A percentile compares a stretch with the other conserved stretches of the same genome.
Evolutionary conservation across 2,329 filamentous ascomycete species (phyloP).

Genomic region (Pseudomassariella vexata): DNA sequence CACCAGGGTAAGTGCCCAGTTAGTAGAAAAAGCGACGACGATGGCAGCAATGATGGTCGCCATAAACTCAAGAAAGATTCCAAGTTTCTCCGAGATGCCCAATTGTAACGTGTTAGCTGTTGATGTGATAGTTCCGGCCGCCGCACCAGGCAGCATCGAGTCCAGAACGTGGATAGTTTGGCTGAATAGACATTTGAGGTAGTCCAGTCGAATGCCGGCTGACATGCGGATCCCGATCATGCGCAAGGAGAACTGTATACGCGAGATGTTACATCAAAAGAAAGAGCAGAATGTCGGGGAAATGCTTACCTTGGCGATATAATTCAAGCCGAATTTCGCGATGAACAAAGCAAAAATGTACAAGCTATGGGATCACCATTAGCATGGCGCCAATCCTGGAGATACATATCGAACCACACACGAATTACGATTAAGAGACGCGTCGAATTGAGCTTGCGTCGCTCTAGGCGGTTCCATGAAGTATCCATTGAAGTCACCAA

Average conservation of each 20-base stretch:
- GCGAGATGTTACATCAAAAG: no score
- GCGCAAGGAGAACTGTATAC: constrained; percentile 47
- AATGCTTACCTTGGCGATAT: constrained; percentile 51
- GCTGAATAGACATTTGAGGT: constrained; percentile 56
- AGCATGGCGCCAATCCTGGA: constrained; percentile 3
- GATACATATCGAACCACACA: constrained; percentile 19
- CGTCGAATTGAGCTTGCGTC: constrained; percentile 32
- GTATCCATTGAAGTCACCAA: constrained; percentile 42
- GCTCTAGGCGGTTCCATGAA: constrained; percentile 26
- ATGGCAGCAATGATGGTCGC: constrained; percentile 47
- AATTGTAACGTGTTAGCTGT: constrained; percentile 60
- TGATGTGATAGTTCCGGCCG: constrained; percentile 57
- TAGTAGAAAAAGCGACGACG: constrained; percentile 50
- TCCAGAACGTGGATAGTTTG: constrained; percentile 66
- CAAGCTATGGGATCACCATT: constrained; percentile 46
- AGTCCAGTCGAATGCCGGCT: constrained; percentile 56
- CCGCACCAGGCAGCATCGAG: constrained; percentile 56
- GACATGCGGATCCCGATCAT: constrained; percentile 58
- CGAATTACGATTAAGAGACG: constrained; percentile 37
- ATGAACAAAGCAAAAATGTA: constrained; percentile 69
- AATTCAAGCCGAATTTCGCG: constrained; percentile 57
- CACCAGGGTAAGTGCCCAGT: constrained; percentile 55
- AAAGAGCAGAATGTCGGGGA: no score
- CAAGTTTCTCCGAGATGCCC: constrained; percentile 59
- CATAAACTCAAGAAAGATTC: constrained; percentile 50